Evolutionary conservation across 148 eudicot genomes (phyloP), one percentile per base, ranked within the genome.

Genomic region (Chenopodium album): DNA sequence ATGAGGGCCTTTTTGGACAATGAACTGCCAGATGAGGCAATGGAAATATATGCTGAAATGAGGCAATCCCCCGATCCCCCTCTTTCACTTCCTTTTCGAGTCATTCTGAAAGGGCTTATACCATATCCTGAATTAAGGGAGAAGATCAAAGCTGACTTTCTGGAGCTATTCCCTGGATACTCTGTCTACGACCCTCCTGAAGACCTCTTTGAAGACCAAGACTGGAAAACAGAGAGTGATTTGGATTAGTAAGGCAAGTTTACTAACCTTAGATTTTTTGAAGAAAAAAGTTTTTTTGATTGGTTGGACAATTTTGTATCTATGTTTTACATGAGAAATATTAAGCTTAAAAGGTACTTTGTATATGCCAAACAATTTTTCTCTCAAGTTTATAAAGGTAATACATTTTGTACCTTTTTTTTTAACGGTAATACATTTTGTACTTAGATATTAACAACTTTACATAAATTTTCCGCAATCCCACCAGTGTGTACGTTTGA

Each of bases 111-210:
- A 85, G 99, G 99, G 64, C 92, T 92, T 46, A 81, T 97, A 76
- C 91, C 95, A 4, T 94, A 97, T 79, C 93, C 98, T 2, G 95
- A 97, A 79, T 78, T 97, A 86, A 91, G 99, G 79, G 99, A 97
- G 82, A 94, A 90, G 83, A 92, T 97, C 83, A 97, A 94, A 82
- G 88, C 80, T 48, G 97, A 97, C 85, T 94, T 94, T 77, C 76
- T 97, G 88, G 94, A 92, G 85, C 93, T 97, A 69, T 97, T 94
- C 76, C 99, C 99, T 1, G 94, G 75, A 73, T 89, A 88, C 88
- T 76, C 85, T 72, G 87, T 97, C 22, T 92, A 87, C 68, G 98
- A 94, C 74, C 95, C 92, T 78, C 98, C 98, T 14, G 98, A 96
- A 81, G 97, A 91, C 80, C 78, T 94, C 65, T 92, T 89, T 75